These are phyloP conservation scores for Trichosporon sp. DNA, from an alignment of 1,284 basidiomycete species.

Conservation along the genomic window DNA sequence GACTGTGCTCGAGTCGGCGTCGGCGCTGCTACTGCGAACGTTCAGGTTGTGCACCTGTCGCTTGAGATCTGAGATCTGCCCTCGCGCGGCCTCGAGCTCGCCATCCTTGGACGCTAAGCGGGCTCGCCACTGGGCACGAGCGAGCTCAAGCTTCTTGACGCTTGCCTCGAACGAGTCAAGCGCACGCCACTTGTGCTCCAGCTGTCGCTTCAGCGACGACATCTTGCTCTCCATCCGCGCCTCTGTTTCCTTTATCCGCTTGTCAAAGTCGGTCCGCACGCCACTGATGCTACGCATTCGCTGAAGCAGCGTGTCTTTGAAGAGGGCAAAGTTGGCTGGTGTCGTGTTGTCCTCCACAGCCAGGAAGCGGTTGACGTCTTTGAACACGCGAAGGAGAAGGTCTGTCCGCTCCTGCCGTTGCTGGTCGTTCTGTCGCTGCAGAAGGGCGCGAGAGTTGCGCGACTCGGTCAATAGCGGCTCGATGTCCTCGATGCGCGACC, in stretches of 20 bases:
- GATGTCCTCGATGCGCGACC: conserved; percentile 62
- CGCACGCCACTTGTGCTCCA: conserved; percentile 83
- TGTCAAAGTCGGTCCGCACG: conserved; percentile 80
- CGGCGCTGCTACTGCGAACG: conserved; percentile 42
- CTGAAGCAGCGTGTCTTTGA: conserved; percentile 80
- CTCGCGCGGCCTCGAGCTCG: conserved; percentile 80
- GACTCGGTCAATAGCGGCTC: conserved; percentile 79
- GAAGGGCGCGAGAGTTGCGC: conserved; percentile 63
- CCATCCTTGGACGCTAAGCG: conserved; percentile 77
- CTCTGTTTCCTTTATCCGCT: conserved; percentile 75
- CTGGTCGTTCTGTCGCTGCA: conserved; percentile 76
- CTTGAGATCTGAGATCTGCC: conserved; percentile 68
- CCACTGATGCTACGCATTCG: conserved; percentile 76
- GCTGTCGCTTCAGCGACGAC: conserved; percentile 71
- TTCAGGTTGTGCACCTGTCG: conserved; percentile 7
- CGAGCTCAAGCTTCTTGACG: conserved; percentile 75
- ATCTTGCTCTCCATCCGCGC: conserved; percentile 43
- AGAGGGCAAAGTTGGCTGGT: conserved; percentile 76
- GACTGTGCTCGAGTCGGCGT: conserved; percentile 56
- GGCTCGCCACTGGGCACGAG: conserved; percentile 78
- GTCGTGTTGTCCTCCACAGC: conserved; percentile 58
- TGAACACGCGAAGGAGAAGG: conserved; percentile 82
- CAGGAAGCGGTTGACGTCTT: conserved; percentile 90
- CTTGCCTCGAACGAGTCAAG: conserved; percentile 88
- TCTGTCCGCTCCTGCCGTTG: conserved; percentile 90